phyloP scores from a whole-genome alignment of 352 stramenopile species.

The Plasmopara muralis region DNA sequence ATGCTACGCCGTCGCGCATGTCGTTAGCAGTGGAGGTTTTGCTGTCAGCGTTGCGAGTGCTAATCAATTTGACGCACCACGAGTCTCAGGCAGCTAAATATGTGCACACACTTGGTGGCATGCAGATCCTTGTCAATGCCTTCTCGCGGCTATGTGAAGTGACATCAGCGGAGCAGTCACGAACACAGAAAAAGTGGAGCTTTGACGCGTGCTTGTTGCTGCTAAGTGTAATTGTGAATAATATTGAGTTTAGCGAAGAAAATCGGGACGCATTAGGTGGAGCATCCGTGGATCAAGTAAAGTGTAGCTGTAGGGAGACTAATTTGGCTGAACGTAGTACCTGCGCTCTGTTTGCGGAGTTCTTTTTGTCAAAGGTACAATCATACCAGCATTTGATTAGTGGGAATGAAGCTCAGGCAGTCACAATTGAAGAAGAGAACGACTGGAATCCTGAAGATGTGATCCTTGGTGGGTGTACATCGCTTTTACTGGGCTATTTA shows the following conservation, averaged over 20 bases:
- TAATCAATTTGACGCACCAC: slow-evolving; percentile 80
- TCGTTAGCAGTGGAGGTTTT: slow-evolving; percentile 37
- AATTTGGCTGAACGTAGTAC: slow-evolving; percentile 3
- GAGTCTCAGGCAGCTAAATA: slow-evolving; percentile 41
- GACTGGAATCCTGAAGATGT: slow-evolving; percentile 67
- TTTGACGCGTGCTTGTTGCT: slow-evolving; percentile 57
- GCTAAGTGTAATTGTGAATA: slow-evolving; percentile 68
- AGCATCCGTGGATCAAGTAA: not conserved
- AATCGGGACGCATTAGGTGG: slow-evolving; percentile 42
- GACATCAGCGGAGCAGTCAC: not conserved
- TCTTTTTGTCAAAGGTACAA: slow-evolving; percentile 49
- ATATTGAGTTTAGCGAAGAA: slow-evolving; percentile 46
- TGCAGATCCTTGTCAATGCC: slow-evolving; percentile 30
- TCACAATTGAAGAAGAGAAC: slow-evolving; percentile 16
- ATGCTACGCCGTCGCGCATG: slow-evolving; percentile 22
- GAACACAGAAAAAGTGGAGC: slow-evolving; percentile 34
- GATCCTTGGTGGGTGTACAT: slow-evolving; percentile 59
- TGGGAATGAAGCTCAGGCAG: slow-evolving; percentile 8
- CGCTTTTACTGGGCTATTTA: slow-evolving; percentile 64
- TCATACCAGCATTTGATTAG: slow-evolving; percentile 49
- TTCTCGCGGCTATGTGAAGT: slow-evolving; percentile 36
- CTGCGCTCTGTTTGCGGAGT: slow-evolving; percentile 39
- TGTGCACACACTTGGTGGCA: slow-evolving; percentile 34
- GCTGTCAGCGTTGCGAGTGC: slow-evolving; percentile 39
- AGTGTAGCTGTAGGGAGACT: not conserved